Base-by-base conservation (phyloP, 2,329 filamentous ascomycete species). In the Colletotrichum kahawae region DNA sequence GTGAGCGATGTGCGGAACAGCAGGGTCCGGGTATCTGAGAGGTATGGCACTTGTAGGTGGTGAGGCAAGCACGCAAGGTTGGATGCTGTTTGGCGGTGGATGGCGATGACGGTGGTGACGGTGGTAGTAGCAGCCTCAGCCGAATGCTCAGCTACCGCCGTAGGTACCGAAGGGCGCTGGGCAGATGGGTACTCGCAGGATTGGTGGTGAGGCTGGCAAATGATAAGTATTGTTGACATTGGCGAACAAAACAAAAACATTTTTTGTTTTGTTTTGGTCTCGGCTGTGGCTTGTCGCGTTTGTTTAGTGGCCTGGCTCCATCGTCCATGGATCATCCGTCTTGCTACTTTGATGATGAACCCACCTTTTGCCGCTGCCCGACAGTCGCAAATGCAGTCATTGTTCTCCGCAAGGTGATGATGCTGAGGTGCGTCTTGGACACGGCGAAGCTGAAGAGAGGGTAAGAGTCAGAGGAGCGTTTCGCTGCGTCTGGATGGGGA, bases 221-320 rank as follows among this genome's bases (percentile, higher is more conserved):
- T 70, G 16, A 9, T 33, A 59, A 36, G 62, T 43, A 21, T 48
- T 74, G 59, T 65, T 51, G 71, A 69, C 57, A 36, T 56, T 64
- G 57, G 59, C 51, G 66, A 59, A 60, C 57, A 60, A 60, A 60
- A 60, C 57, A 60, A 60, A 60, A 60, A 60, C 57, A 60, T 31
- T 62, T 54, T 64, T 70, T 70, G 72, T 75, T 75, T 67, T 75
- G 73, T 75, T 75, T 75, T 75, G 69, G 63, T 73, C 71, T 54
- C 48, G 69, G 69, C 57, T 57, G 64, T 75, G 73, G 73, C 73
- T 75, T 75, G 69, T 75, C 72, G 72, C 72, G 72, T 75, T 72
- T 75, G 72, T 67, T 75, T 67, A 75, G 69, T 54, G 73, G 73
- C 48, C 73, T 68, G 64, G 64, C 56, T 64, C 69, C 64, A 67